Conservation (phyloP, 352 stramenopile species). For the Phytopythium oedochilum region DNA sequence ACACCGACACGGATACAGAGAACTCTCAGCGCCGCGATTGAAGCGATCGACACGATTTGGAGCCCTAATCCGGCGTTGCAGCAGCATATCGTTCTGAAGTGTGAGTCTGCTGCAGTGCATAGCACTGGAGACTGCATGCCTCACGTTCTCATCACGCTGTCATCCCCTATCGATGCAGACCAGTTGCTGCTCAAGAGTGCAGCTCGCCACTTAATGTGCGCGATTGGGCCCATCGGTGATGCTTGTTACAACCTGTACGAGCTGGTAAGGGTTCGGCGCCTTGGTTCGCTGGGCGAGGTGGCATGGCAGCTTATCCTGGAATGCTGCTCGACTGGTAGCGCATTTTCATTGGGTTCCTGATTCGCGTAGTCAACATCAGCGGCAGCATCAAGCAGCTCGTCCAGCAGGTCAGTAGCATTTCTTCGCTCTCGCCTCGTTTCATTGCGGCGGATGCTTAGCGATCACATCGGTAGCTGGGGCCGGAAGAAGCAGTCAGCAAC, state of each 20-base stretch:
- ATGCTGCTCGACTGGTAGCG: neutral
- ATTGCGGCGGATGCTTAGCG: neutral
- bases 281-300: neutral
- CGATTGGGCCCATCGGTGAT: neutral
- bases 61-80: neutral
- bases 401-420: neutral
- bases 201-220: neutral
- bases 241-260: neutral
- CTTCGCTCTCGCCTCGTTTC: neutral
- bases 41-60: neutral
- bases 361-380: neutral
- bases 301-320: neutral
- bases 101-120: neutral
- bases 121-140: neutral
- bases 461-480: slow-evolving; percentile 6
- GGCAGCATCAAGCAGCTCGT: neutral
- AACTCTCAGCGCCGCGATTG: neutral
- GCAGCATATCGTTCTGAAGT: neutral
- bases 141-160: too few relatives aligned
- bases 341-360: neutral
- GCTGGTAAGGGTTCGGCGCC: neutral
- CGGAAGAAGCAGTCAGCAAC: slow-evolving; percentile 6
- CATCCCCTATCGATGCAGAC: neutral
- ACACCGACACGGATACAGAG: neutral
- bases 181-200: neutral